Evolutionary conservation across 139 green algal species (phyloP), one percentile per base, ranked within the genome.

Genomic region (Picochlorum sp.): DNA sequence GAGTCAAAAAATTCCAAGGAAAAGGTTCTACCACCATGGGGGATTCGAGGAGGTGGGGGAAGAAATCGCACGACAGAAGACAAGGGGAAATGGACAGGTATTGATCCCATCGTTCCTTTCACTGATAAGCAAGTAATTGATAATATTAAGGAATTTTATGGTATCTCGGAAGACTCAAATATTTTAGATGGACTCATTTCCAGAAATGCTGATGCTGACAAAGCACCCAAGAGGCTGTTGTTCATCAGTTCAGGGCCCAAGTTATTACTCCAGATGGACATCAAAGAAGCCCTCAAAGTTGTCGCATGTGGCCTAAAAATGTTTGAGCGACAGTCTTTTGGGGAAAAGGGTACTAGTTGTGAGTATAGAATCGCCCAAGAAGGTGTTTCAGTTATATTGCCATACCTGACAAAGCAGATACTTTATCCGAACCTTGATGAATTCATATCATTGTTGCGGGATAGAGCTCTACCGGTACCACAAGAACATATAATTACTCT

Each of bases 341-440:
- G 53, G 62, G 76, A 82, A 33, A 62, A 62, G 20, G 51, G 54
- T 16, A 57, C 72, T 14, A 29, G 37, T n/a, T 93, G 85, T 79
- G 18, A 61, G n/a, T 96, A 92, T 81, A 80, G 88, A 24, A 58
- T 94, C 13, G 59, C 68, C 8, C 89, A 97, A 77, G 89, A 96
- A 67, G 88, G 88, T 3, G 60, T 96, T 57, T 80, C 77, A 12
- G 69, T 81, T 32, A 40, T 94, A 41, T 65, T 94, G 63, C 82
- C 85, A n/a, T 64, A 86, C 70, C 50, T 95, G 16, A 88, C 78
- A 36, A 75, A 70, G 47, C 85, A 90, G 72, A 47, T 68, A 39
- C 40, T 90, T 9, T 35, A 61, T 24, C 72, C 77, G 5, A 70
- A 63, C 1, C 31, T 72, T 6, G 50, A 65, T 3, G 79, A 89